Conservation (phyloP, 2,329 filamentous ascomycete species). For the Tolypocladium amazonense region DNA sequence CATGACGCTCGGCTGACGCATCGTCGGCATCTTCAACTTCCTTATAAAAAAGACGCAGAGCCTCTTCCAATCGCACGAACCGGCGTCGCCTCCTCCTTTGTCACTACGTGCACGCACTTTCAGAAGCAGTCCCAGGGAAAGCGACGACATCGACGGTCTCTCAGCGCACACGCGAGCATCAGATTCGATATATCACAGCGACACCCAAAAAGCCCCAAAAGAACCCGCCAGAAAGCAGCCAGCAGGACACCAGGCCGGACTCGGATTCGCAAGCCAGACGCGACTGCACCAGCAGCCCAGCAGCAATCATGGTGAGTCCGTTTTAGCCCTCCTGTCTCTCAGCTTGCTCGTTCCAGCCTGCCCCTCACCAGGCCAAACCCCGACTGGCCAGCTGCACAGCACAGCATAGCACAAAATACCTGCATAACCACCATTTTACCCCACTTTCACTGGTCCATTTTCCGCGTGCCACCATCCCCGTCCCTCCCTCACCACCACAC, state of each 20-base stretch:
- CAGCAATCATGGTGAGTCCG: slow-evolving; percentile 10
- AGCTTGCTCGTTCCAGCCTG: neutral
- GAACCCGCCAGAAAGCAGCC: neutral
- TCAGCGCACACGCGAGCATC: neutral
- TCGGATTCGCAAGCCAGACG: neutral
- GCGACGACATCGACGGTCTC: neutral
- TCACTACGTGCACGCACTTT: neutral
- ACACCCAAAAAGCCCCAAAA: neutral
- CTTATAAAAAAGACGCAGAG: neutral
- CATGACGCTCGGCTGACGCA: neutral
- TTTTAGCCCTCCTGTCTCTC: neutral
- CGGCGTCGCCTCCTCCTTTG: neutral
- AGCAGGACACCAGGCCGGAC: neutral
- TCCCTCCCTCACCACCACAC: slow-evolving; percentile 2
- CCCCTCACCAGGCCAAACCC: neutral
- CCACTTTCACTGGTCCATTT: slow-evolving; percentile 5
- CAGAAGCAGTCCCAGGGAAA: neutral
- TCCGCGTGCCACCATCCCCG: slow-evolving; percentile 2
- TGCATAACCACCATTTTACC: slow-evolving; percentile 6
- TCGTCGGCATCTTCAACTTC: neutral
- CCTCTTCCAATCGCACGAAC: neutral
- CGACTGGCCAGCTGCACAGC: neutral
- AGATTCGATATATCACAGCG: neutral
- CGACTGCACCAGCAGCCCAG: neutral
- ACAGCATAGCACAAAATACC: neutral